Base-by-base conservation (phyloP, 2,329 filamentous ascomycete species). In the Arthrobotrys conoides region DNA sequence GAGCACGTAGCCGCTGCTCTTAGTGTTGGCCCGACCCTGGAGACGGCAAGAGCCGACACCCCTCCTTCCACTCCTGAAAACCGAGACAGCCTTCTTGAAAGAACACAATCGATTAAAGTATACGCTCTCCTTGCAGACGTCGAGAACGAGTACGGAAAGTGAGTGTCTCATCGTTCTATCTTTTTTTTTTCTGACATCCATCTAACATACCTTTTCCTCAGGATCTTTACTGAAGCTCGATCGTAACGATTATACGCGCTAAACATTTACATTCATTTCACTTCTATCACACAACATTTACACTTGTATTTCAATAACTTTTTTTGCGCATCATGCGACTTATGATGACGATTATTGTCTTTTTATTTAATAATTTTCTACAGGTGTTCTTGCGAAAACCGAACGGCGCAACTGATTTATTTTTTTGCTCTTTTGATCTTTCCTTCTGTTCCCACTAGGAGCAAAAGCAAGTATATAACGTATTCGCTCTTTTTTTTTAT, bases 1-100 rank as follows among this genome's bases (percentile, higher is more conserved):
- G 92, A 95, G 84, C 92, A 95, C 82, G 90, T 94, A 66, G 92
- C 92, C 57, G 92, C 91, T 16, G 91, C 92, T 1, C 85, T 89
- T 65, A 89, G 88, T 5, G 85, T 91, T 12, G 66, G 30, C 61
- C 65, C 12, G 44, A 63, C 22, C 66, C 53, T 59, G 27, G 72
- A 49, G 33, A 46, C 16, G 73, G 64, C 30, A 3, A 44, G 81
- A 82, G 64, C 59, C 57, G 81, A 81, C 33, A 84, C 84, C 14
- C 89, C 90, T 5, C 89, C 90, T 2, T 85, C 88, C 33, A 90
- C 88, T 82, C 90, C 90, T 1, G 86, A 86, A 38, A 90, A 88
- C 80, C 82, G 83, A 18, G 76, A 81, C 55, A 73, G 82, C 77
- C n/a, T 82, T 70, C 66, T 70, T n/a, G 73, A 73, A n/a, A 53